Evolutionary conservation across 2,329 filamentous ascomycete genomes (phyloP).

Genomic region (Alternaria longipes): DNA sequence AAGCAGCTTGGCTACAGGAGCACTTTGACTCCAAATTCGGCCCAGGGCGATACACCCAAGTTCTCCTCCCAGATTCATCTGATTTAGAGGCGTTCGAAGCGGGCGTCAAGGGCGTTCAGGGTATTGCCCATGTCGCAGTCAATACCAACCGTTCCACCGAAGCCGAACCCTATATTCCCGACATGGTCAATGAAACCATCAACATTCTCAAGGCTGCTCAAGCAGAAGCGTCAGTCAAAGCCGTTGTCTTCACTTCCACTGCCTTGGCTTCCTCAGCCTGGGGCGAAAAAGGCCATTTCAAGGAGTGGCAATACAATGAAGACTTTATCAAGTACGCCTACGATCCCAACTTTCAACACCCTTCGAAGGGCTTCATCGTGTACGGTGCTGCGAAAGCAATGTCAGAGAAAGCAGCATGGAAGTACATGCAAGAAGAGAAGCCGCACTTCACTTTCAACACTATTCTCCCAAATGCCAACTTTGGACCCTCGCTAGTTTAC

Average conservation of each 20-base stretch:
- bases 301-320: neutral
- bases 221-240: too few species aligned
- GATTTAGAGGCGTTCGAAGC: neutral
- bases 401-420: neutral
- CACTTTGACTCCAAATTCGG: neutral
- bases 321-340: neutral
- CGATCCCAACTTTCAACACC: neutral
- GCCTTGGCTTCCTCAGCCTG: neutral
- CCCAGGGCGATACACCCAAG: too few species aligned
- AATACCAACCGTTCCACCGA: too few species aligned
- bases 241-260: neutral
- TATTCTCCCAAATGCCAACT: neutral
- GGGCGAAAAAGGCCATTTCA: neutral
- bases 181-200: too few species aligned
- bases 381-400: neutral
- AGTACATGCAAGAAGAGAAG: neutral
- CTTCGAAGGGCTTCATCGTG: neutral
- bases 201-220: too few species aligned
- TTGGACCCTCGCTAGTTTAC: neutral
- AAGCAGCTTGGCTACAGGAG: neutral
- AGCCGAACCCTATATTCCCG: too few species aligned
- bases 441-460: neutral
- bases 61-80: neutral
- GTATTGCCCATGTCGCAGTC: too few species aligned
- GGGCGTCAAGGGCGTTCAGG: neutral